These are phyloP conservation scores for Yamadazyma taylorii DNA, from an alignment of 1,139 yeast species.

Conservation along the genomic window DNA sequence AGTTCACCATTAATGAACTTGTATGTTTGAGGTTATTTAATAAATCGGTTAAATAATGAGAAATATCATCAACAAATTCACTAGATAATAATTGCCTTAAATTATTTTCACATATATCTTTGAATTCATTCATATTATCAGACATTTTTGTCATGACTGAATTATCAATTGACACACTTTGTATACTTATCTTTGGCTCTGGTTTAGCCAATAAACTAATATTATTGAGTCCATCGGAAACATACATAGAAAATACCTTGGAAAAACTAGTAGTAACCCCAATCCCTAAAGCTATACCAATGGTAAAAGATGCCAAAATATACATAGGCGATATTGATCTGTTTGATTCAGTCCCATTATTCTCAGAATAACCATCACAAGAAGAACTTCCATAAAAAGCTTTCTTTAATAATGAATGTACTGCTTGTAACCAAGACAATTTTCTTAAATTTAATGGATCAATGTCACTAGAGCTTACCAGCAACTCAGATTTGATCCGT, in stretches of 20 bases:
- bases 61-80: conserved; percentile 5
- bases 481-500: conserved; percentile 32
- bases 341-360: neutral
- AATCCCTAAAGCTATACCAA: conserved; percentile 40
- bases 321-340: conserved; percentile 4
- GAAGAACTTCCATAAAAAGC: neutral
- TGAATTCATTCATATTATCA: conserved; percentile 4
- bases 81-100: conserved; percentile 1
- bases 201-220: conserved; percentile 2
- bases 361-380: neutral
- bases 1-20: conserved; percentile 25
- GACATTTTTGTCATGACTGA: conserved; percentile 2
- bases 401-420: neutral
- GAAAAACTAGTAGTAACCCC: conserved; percentile 23
- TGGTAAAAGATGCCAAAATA: conserved; percentile 31
- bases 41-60: conserved; percentile 7
- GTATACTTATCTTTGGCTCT: neutral
- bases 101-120: conserved; percentile 4
- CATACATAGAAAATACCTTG: conserved; percentile 3
- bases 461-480: conserved; percentile 22
- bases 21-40: conserved; percentile 10
- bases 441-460: conserved; percentile 39
- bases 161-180: conserved; percentile 1
- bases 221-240: conserved; percentile 4
- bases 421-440: conserved; percentile 7